Conservation (phyloP, 768 basidiomycete species). For the Psilocybe sp. region DNA sequence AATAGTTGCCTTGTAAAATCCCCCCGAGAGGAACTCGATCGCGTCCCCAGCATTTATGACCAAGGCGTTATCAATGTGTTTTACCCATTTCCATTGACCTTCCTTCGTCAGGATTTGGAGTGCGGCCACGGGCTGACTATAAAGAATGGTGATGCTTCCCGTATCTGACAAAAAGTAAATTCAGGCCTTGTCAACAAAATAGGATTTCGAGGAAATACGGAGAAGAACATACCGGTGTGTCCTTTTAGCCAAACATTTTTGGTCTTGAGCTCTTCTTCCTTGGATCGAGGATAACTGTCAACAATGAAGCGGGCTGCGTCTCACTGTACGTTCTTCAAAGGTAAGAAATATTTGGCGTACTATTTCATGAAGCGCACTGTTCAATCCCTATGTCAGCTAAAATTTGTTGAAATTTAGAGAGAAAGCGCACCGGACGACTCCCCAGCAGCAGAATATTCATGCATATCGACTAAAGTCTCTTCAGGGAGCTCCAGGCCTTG, state of each 20-base stretch:
- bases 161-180: slow-evolving; percentile 31
- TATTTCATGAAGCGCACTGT: slow-evolving; percentile 68
- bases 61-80: slow-evolving; percentile 55
- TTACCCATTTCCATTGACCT: slow-evolving; percentile 57
- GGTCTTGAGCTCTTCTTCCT: slow-evolving; percentile 47
- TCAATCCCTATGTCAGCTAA: neutral
- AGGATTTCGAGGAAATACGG: neutral
- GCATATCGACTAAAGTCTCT: slow-evolving; percentile 45
- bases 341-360: slow-evolving; percentile 21
- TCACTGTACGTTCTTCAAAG: neutral
- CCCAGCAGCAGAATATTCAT: slow-evolving; percentile 37
- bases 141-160: slow-evolving; percentile 54
- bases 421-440: slow-evolving; percentile 37
- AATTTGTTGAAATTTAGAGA: neutral
- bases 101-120: slow-evolving; percentile 55
- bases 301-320: neutral
- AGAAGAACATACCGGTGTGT: slow-evolving; percentile 41
- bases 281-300: slow-evolving; percentile 44
- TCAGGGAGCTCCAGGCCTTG: slow-evolving; percentile 53
- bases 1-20: no score
- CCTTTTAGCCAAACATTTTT: slow-evolving; percentile 61
- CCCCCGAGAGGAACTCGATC: no score
- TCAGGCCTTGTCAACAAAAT: neutral
- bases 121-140: slow-evolving; percentile 58
- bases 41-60: slow-evolving; percentile 12